Conservation (phyloP, 2,329 filamentous ascomycete genomes). For the Fusarium secorum region DNA sequence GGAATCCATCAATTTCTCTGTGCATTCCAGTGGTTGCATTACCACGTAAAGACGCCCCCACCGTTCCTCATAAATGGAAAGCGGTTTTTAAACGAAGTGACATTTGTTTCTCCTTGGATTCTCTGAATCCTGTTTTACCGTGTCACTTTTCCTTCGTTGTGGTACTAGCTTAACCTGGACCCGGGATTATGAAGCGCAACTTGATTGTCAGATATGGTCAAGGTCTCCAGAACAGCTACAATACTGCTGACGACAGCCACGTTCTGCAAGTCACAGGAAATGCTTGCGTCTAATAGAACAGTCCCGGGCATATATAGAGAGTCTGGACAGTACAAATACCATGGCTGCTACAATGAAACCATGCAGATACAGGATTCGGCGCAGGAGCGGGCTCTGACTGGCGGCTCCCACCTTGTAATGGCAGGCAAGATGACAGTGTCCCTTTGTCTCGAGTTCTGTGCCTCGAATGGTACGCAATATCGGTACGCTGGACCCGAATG, state of each 20-base stretch:
- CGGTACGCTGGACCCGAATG: constrained; percentile 65
- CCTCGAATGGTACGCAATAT: constrained; percentile 49
- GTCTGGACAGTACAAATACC: constrained; percentile 55
- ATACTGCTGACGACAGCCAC: constrained; percentile 23
- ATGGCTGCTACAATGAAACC: constrained; percentile 68
- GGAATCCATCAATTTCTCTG: constrained; percentile 11
- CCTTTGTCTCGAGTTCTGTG: constrained; percentile 61
- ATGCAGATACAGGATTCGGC: constrained; percentile 53
- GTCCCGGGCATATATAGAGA: constrained; percentile 46
- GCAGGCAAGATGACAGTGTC: constrained; percentile 60
- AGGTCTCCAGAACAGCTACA: neutral
- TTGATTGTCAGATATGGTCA: neutral
- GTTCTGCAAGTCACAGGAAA: constrained; percentile 20
- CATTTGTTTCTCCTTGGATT: neutral
- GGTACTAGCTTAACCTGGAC: no score
- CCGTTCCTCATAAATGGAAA: neutral
- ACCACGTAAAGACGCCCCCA: neutral
- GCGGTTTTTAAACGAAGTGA: neutral
- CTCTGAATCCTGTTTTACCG: neutral
- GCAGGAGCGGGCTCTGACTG: constrained; percentile 56
- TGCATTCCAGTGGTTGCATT: constrained; percentile 15
- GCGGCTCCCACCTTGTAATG: constrained; percentile 51
- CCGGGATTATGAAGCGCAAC: neutral
- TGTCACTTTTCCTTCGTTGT: neutral
- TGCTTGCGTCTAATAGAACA: constrained; percentile 14